Base-by-base conservation (phyloP, 108 stramenopile species). In the Seminavis robusta region DNA sequence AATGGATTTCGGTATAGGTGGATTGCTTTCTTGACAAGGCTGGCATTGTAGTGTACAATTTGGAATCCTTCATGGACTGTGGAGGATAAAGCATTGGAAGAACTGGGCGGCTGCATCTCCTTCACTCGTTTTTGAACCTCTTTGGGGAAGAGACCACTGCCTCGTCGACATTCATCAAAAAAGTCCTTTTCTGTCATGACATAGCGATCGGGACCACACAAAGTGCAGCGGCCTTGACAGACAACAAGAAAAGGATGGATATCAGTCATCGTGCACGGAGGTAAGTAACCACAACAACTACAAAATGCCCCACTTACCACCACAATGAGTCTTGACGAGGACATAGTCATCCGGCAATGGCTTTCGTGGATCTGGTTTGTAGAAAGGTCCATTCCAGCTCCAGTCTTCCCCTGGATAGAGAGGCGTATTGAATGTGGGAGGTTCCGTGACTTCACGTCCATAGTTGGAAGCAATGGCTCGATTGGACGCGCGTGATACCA, bases 311-410 rank as follows among this genome's bases (percentile, higher is more conserved):
- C 48, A 49, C 4, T 30, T 11, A 19, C 52, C 52, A 7, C 91
- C 86, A 49, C 87, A 88, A 60, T 92, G 91, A 5, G 87, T 92
- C 49, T 92, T 92, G 20, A 82, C 84, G 2, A 90, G 58, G 13
- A 90, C 83, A 30, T 62, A 89, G 0, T 58, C 47, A 19, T 80
- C 61, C 13, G 74, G 74, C 33, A 81, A 49, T 1, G 31, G 40
- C n/a, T n/a, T n/a, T n/a, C n/a, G n/a, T n/a, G 0, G 67, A 58
- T 4, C 64, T 66, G 7, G 67, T 69, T 11, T 37, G 20, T 8
- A 64, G 50, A 29, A 45, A 31, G 10, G 4, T 10, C 36, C 40
- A 52, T 69, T 49, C 68, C 61, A 42, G 56, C 63, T 46, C 64
- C 69, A 0, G 60, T 53, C 40, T 49, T 50, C 59, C 52, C 80